Conservation (phyloP, 495 filamentous ascomycete species). For the Podospora pseudopauciseta region DNA sequence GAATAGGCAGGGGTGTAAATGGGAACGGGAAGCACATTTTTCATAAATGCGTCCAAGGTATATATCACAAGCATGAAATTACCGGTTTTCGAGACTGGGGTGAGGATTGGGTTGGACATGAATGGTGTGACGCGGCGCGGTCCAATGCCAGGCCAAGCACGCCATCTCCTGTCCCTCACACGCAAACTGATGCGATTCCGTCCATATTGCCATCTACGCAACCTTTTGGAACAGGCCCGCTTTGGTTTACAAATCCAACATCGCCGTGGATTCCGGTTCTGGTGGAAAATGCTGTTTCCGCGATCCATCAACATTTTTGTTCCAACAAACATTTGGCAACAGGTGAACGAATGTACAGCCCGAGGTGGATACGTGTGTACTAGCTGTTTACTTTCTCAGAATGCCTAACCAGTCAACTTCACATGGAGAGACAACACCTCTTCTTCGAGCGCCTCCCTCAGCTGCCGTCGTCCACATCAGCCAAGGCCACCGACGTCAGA, state of each 20-base stretch:
- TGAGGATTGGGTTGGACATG: background rate
- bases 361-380: background rate
- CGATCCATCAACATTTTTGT: background rate
- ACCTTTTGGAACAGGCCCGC: background rate
- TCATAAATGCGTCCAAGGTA: background rate
- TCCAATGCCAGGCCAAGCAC: conserved; percentile 7
- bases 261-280: background rate
- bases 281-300: background rate
- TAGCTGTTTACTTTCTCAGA: background rate
- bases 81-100: too few relatives aligned
- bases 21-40: background rate
- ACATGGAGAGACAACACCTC: conserved; percentile 1
- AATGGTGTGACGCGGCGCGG: background rate
- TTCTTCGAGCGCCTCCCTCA: background rate
- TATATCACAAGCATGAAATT: background rate
- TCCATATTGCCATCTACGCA: background rate
- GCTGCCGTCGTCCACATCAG: background rate
- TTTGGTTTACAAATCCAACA: background rate
- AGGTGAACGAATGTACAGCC: background rate
- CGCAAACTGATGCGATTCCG: conserved; percentile 10
- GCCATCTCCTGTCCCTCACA: background rate
- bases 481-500: background rate
- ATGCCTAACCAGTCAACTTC: background rate
- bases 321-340: background rate
- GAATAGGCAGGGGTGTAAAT: background rate